Evolutionary conservation across 345 rosid species (phyloP), one percentile per base, ranked within the genome.

Genomic region (Noccaea bulbosa): DNA sequence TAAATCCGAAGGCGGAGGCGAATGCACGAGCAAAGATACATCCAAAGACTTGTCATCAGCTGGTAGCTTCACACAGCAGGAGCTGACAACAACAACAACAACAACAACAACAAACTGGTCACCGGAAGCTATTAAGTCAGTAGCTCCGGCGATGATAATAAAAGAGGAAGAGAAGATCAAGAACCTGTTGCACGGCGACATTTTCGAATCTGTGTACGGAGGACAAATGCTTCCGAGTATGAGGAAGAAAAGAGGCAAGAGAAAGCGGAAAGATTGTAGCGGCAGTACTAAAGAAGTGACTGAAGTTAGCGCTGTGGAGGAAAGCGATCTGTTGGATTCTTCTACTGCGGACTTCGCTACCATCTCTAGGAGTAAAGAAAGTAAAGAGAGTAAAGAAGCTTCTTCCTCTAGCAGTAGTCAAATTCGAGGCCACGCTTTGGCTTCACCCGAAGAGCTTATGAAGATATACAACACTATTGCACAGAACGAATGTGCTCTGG

Each of bases 51-150:
- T 86, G 27, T 74, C 88, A 6, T 91, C 97, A 20, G 91, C 91
- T 15, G 86, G 89, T 70, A 90, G 98, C 72, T 88, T 87, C 80
- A 88, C 97, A 12, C 88, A 80, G 71, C 90, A 84, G 52, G 79
- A 80, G 6, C 81, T 45, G 11, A 32, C 20, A n/a, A 63, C 81
- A 58, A 66, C 72, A 32, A 88, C 30, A 27, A 27, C 30, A 32
- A 88, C 27, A 24, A 24, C 2, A n/a, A 63, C 81, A 58, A 66
- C 77, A 32, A 88, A 74, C 69, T 88, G 93, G 88, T 81, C 86
- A 34, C 68, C 85, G 0, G 85, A 83, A 33, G 70, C 65, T 5
- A 27, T 27, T 27, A 85, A 85, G 76, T 81, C 51, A 2, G 89
- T 77, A 61, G 46, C 61, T 74, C 47, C 73, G 11, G 72, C 57